Base-by-base conservation (phyloP, 257 asterid genomes). In the Solanum sitiens region DNA sequence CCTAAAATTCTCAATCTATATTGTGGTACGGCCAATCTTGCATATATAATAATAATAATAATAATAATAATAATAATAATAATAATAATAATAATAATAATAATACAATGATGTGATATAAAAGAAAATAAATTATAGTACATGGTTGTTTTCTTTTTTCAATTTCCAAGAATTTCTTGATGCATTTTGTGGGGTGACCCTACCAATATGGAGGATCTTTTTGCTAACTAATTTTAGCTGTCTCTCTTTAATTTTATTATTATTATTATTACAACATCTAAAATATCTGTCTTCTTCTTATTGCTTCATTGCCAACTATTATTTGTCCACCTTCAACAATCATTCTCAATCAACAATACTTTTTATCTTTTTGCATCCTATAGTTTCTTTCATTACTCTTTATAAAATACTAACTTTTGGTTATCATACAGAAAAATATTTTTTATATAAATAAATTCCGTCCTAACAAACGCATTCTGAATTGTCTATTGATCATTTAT, bases 211-310 rank as follows among this genome's bases (percentile, higher is more conserved):
- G 47, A 4, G 65, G 42, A 84, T 84, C 74, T 47, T 63, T 20
- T 59, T 74, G 37, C 33, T n/a, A 75, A 75, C 90, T 77, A 50
- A 77, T 50, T 85, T 76, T 85, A 85, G 88, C 88, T 86, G 88
- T 80, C 86, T 76, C 63, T 85, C 74, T 76, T 10, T 68, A 65
- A 59, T 53, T 33, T 75, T 47, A 47, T 72, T 50, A 72, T 35
- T 35, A 35, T 35, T 35, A 35, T 68, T 68, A 65, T 33, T 8
- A 79, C 40, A 77, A 77, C 14, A 56, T 37, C 8, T 33, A 53
- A 56, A 35, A 16, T 37, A n/a, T 56, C 35, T 56, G 11, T 56
- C 45, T 75, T 50, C 44, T 53, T 74, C 75, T 59, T 56, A 39
- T n/a, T 74, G 75, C 85, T 25, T 25, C 85, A 23, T 45, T 40